phyloP scores from a whole-genome alignment of 2,329 filamentous ascomycete species.

The Aspergillus terreus region DNA sequence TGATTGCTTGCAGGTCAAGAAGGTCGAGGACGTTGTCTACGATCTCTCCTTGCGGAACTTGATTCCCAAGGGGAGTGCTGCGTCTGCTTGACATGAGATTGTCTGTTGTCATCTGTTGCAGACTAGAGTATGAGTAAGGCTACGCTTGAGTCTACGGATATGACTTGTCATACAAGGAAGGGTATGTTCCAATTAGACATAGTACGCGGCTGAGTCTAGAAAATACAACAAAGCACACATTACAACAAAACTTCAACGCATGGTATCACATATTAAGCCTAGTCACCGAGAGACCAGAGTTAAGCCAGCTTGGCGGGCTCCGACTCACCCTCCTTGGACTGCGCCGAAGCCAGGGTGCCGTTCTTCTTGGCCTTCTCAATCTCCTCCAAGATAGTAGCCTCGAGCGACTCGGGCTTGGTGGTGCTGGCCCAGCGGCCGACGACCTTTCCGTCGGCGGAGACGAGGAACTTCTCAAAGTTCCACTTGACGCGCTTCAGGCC shows the following conservation, averaged over 20 bases:
- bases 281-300: neutral
- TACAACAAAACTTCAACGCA: slow-evolving; percentile 6
- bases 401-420: slow-evolving; percentile 78
- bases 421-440: slow-evolving; percentile 82
- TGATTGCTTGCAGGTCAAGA: slow-evolving; percentile 65
- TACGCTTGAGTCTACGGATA: no score
- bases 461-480: slow-evolving; percentile 99
- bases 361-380: slow-evolving; percentile 54
- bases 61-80: slow-evolving; percentile 51
- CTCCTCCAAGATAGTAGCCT: slow-evolving; percentile 71
- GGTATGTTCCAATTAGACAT: no score
- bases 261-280: slow-evolving; percentile 9
- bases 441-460: slow-evolving; percentile 81
- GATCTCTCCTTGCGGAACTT: slow-evolving; percentile 85
- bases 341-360: slow-evolving; percentile 23
- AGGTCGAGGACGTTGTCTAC: slow-evolving; percentile 97
- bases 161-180: no score
- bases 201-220: no score
- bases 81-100: slow-evolving; percentile 8
- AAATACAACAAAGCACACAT: neutral
- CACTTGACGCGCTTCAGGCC: slow-evolving; percentile 93
- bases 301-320: slow-evolving; percentile 20
- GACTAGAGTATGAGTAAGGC: no score
- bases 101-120: neutral
- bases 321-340: slow-evolving; percentile 15